Evolutionary conservation across 495 filamentous ascomycete genomes (phyloP), one percentile per base, ranked within the genome.

Genomic region (Penicillium arizonense): DNA sequence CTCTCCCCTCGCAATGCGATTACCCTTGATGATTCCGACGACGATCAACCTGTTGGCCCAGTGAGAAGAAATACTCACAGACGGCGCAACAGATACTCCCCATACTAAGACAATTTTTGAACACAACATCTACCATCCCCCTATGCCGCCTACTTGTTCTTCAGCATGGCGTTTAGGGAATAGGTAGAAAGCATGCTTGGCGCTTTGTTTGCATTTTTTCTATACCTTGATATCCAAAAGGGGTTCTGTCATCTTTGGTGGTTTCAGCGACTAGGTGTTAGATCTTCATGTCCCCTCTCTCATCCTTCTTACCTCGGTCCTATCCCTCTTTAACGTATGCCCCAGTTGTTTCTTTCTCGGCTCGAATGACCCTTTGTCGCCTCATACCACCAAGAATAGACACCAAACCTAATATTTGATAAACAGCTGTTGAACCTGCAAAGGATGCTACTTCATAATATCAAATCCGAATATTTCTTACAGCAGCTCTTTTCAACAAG

Each of bases 21-120:
- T 21, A 45, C 61, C 9, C 58, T 67, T n/a, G 61, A 64, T 44
- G 63, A 62, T 41, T 67, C 63, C 10, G 63, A 67, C 12, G 63
- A 66, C 0, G 61, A 64, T 33, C 57, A 60, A 47, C 63, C 63
- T 4, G 56, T 67, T 18, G 61, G 61, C 5, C 63, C 63, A 14
- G 40, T 64, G 41, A 53, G 63, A 55, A 53, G 61, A 59, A 35
- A 50, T 24, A 37, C 46, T 7, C 63, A 63, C 28, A 36, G 63
- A 40, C 55, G 61, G 20, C 52, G 32, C 23, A 39, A 40, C 18
- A 53, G 63, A 38, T 64, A 52, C 34, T 64, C 63, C 5, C 63
- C 63, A 32, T 67, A 67, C 49, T 67, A 49, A 55, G 12, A 24
- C n/a, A 23, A 34, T 28, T 2, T 37, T 44, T 11, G 13, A n/a